Evolutionary conservation across 805 yeast species (phyloP), one percentile per base, ranked within the genome.

Genomic region (Saturnispora quitensis): DNA sequence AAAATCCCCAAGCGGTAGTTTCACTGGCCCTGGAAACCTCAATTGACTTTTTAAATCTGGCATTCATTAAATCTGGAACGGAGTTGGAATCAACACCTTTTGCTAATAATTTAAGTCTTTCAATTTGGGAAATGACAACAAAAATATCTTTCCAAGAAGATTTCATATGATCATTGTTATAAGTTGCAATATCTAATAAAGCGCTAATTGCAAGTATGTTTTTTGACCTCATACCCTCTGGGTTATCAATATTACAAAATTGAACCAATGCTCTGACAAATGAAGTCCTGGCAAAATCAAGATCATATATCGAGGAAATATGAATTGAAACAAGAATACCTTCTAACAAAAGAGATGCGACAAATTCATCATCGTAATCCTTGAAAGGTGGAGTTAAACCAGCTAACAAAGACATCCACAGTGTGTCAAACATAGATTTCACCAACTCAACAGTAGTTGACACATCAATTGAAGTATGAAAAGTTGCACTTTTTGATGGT

Each of bases 341-440:
- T 57, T 88, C 96, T 50, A 93, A 69, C 58, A 97, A 84, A 8
- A 76, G 68, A 47, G 73, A 77, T 4, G 86, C 77, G 10, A 85
- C 76, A 50, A 83, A 89, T 20, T 74, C 76, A 58, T 87, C 93
- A 58, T 86, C 89, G 56, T 84, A 82, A 51, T 89, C 97, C 63
- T 85, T 89, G 72, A 90, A 89, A 5, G 97, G 95, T 3, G 95
- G 91, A 0, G 97, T 89, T 47, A 93, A 73, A 0, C 95, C 97
- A 6, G 98, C 98, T 58, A 93, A 74, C 46, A 93, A 79, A 0
- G 97, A 89, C 97, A 95, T 90, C 99, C 99, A 93, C 43, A 86
- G 71, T 17, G 88, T 88, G 60, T 91, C 97, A 69, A 93, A 91
- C 63, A 95, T 87, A 1, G 97, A 90, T 63, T 79, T 84, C 15